These are phyloP conservation scores for Pouteria glomerata DNA, from an alignment of 148 eudicot genomes.

Conservation along the genomic window DNA sequence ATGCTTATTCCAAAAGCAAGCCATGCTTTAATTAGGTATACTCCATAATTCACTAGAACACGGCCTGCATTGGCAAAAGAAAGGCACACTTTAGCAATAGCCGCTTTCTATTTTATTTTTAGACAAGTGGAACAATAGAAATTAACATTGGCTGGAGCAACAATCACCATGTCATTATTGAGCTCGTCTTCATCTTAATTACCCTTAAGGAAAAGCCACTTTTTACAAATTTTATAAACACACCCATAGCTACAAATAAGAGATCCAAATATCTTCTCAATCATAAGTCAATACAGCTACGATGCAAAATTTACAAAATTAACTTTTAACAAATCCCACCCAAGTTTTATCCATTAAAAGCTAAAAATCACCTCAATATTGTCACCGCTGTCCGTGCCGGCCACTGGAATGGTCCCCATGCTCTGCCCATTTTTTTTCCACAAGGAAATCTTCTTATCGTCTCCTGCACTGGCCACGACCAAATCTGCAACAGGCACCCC, in stretches of 20 bases:
- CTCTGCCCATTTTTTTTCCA: conserved; percentile 81
- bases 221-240: no score
- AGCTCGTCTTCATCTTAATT: background rate
- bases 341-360: background rate
- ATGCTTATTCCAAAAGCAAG: no score
- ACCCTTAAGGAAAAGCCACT: no score
- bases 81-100: no score
- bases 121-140: conserved; percentile 1
- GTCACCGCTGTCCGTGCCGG: conserved; percentile 51
- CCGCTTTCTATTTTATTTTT: no score
- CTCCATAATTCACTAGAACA: no score
- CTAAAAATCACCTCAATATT: conserved; percentile 55
- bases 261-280: background rate
- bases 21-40: no score
- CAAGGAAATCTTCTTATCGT: conserved; percentile 71
- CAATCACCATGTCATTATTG: no score
- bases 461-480: conserved; percentile 97
- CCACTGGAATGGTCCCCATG: conserved; percentile 68
- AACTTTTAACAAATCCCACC: background rate
- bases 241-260: no score
- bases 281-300: background rate
- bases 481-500: conserved; percentile 48
- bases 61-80: no score
- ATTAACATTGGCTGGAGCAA: background rate
- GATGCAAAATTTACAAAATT: no score